phyloP scores from a whole-genome alignment of 495 filamentous ascomycete genomes.

The Lepidopterella palustris region DNA sequence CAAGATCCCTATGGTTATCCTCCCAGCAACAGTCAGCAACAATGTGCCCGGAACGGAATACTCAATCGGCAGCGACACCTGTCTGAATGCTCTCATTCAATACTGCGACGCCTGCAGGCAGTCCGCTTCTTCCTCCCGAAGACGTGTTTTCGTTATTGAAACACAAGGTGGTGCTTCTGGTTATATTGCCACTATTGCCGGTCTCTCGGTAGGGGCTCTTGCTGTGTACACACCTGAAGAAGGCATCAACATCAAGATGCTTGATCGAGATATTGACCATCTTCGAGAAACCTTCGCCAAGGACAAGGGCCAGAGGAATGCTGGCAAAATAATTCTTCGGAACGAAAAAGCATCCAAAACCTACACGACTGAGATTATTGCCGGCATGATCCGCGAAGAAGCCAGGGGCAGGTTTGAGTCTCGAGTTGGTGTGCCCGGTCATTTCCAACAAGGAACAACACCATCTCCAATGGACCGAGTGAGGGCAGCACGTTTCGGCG shows the following conservation, averaged over 20 bases:
- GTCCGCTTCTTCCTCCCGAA: constrained; percentile 84
- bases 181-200: constrained; percentile 87
- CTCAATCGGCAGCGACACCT: constrained; percentile 93
- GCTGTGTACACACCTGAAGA: constrained; percentile 98
- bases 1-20: constrained; percentile 84
- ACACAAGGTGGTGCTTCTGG: constrained; percentile 93
- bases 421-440: constrained; percentile 87
- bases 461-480: constrained; percentile 95
- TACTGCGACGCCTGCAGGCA: constrained; percentile 98
- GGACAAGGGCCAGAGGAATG: constrained; percentile 83
- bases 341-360: constrained; percentile 88
- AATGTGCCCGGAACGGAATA: constrained; percentile 98
- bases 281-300: constrained; percentile 76
- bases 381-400: constrained; percentile 92
- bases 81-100: constrained; percentile 87
- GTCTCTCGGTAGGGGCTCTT: constrained; percentile 81
- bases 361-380: constrained; percentile 87
- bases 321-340: constrained; percentile 87
- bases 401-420: constrained; percentile 88
- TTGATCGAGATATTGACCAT: constrained; percentile 83
- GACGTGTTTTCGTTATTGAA: constrained; percentile 95
- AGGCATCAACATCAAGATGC: constrained; percentile 89
- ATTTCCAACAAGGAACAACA: constrained; percentile 72
- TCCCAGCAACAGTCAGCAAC: constrained; percentile 97
- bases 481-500: constrained; percentile 82